Evolutionary conservation across 2,329 filamentous ascomycete genomes (phyloP).

Genomic region (Triangularia verruculosa): DNA sequence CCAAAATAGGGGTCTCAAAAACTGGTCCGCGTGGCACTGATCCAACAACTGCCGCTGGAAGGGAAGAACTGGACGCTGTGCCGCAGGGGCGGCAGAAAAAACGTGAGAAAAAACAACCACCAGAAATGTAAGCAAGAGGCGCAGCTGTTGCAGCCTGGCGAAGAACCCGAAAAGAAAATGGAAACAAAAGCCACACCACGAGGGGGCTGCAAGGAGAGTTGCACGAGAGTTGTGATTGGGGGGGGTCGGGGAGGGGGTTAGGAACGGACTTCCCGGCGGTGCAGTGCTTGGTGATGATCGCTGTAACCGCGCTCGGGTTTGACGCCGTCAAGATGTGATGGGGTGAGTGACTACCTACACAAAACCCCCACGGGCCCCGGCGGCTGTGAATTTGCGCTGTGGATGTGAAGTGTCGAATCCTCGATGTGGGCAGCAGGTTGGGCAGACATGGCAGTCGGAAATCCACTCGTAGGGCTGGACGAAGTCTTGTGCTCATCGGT

Average conservation of each 20-base stretch:
- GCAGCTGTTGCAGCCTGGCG: not conserved
- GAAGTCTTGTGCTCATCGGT: not conserved
- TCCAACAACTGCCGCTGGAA: not conserved
- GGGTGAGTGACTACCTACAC: not conserved
- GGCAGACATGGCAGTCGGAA: not conserved
- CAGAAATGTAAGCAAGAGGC: not conserved
- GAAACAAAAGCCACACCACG: not conserved
- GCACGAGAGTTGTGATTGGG: not conserved
- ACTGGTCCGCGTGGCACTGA: slow-evolving; percentile 1
- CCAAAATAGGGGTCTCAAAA: slow-evolving; percentile 6
- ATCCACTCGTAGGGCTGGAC: not conserved
- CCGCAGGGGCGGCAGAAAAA: not conserved
- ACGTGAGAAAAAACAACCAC: not conserved
- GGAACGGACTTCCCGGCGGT: not conserved
- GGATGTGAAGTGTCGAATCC: not conserved
- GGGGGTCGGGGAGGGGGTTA: not conserved
- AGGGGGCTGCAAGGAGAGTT: not conserved
- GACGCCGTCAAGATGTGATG: not conserved
- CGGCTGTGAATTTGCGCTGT: not conserved
- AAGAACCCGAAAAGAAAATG: not conserved
- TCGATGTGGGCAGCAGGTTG: not conserved
- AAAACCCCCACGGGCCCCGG: not conserved
- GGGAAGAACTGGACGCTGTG: not conserved
- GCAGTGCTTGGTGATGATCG: not conserved
- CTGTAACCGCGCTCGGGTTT: not conserved